phyloP scores from a whole-genome alignment of 73 alveolate species.

The Symbiodinium pilosum region DNA sequence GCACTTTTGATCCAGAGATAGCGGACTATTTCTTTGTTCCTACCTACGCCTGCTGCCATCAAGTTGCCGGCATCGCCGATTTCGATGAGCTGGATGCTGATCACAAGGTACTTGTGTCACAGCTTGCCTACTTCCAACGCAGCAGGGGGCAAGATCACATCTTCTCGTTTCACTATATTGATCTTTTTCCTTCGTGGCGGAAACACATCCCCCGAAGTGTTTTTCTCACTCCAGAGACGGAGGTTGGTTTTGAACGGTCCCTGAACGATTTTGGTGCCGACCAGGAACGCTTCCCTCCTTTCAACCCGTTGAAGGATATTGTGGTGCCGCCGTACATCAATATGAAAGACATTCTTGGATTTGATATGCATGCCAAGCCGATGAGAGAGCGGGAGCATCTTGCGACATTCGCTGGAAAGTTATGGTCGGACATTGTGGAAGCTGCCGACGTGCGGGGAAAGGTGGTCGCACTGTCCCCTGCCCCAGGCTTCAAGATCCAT shows the following conservation, averaged over 20 bases:
- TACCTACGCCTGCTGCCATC: conserved; percentile 92
- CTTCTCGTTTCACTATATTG: conserved; percentile 84
- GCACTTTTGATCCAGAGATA: conserved; percentile 55
- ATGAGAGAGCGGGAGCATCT: not conserved
- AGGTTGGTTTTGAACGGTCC: conserved; percentile 89
- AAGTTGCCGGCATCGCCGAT: conserved; percentile 83
- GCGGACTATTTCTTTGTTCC: conserved; percentile 93
- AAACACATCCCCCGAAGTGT: conserved; percentile 70
- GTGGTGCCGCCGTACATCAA: conserved; percentile 66
- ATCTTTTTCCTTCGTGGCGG: conserved; percentile 91
- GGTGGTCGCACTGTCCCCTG: conserved; percentile 34
- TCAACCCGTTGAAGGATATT: conserved; percentile 83
- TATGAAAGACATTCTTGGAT: conserved; percentile 65
- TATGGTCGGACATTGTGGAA: conserved; percentile 73
- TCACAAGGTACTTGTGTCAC: conserved; percentile 13
- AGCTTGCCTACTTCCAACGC: conserved; percentile 72
- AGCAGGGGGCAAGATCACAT: conserved; percentile 75
- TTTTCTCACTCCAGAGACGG: conserved; percentile 88
- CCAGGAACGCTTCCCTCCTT: conserved; percentile 55
- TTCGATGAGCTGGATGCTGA: conserved; percentile 70
- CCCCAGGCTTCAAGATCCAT: conserved; percentile 75
- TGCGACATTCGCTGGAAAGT: conserved; percentile 91
- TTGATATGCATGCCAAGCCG: conserved; percentile 54
- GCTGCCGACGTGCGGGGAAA: conserved; percentile 73
- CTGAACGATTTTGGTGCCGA: conserved; percentile 57